Evolutionary conservation across 345 rosid species (phyloP).

Genomic region (Ceriops decandra): DNA sequence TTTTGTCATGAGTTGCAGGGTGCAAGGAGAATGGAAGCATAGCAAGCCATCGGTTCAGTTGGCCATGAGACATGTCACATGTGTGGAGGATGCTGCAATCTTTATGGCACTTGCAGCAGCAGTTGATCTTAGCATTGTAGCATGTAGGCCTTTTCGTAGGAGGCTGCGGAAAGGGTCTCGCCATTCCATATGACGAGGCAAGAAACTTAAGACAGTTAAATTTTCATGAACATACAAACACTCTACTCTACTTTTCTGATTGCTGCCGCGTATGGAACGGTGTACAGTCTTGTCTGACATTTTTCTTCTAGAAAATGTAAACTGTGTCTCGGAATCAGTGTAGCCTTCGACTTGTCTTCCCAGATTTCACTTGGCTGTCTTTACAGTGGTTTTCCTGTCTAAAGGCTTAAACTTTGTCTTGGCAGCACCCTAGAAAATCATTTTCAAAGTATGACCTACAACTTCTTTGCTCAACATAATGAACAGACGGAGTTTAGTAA

Average conservation of each 20-base stretch:
- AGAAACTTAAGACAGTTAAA: constrained; percentile 17
- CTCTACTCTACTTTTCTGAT: constrained; percentile 6
- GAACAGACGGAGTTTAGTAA: no score
- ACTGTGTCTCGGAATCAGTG: constrained; percentile 8
- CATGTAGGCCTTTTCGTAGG: constrained; percentile 85
- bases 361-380: neutral
- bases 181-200: constrained; percentile 46
- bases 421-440: no score
- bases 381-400: neutral
- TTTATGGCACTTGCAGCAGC: constrained; percentile 97
- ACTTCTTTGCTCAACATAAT: no score
- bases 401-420: no score
- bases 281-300: constrained; percentile 32
- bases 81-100: constrained; percentile 94
- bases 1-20: constrained; percentile 88
- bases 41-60: constrained; percentile 82
- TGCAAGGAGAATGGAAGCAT: constrained; percentile 86
- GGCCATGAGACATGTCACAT: constrained; percentile 84
- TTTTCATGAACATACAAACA: constrained; percentile 22
- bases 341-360: constrained; percentile 12
- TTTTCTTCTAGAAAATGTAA: constrained; percentile 18
- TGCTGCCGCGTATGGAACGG: constrained; percentile 25
- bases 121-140: constrained; percentile 86
- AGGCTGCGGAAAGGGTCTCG: constrained; percentile 56
- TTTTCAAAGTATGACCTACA: no score